Evolutionary conservation across 1,284 basidiomycete genomes (phyloP), one percentile per base, ranked within the genome.

Genomic region (Xerocomus amazonicus): DNA sequence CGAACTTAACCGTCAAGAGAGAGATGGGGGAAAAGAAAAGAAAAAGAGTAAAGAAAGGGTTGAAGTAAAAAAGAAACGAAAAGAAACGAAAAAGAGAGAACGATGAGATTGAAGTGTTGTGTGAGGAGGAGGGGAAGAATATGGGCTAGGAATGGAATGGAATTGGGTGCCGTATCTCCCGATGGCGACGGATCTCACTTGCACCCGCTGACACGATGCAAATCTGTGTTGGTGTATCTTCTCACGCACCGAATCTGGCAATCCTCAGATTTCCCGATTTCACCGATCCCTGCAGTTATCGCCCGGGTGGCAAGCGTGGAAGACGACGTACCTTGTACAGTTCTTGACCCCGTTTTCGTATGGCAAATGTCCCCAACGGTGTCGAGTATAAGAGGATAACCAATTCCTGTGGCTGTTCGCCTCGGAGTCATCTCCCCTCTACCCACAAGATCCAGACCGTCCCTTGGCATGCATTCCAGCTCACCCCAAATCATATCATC

Each of bases 181-280:
- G 77, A 78, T 77, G 76, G 67, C 69, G 70, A 66, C 73, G 76
- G 76, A 79, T 77, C 75, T 78, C 61, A 61, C 60, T 62, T 64
- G 62, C 54, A 56, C 56, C 59, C 59, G 61, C 48, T 63, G 59
- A 56, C 62, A 66, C 63, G 62, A 66, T 66, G 63, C 64, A 62
- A 62, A 62, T 62, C 61, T 65, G 51, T 45, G 16, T 32, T 6
- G 40, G 3, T 45, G 36, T 59, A 65, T 66, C 61, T 66, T 66
- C 61, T 45, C 61, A 65, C 61, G 60, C 12, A 26, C 52, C 31
- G 46, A 35, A 65, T 61, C 52, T 56, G 27, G 49, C 1, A 45
- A 50, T 14, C 6, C 53, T 50, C 47, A 62, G 60, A 62, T 62
- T 66, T 27, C 61, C 61, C 63, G 60, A 61, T 61, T 55, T 43